phyloP scores from a whole-genome alignment of 1,284 basidiomycete species.

The Bondarzewia mesenterica region DNA sequence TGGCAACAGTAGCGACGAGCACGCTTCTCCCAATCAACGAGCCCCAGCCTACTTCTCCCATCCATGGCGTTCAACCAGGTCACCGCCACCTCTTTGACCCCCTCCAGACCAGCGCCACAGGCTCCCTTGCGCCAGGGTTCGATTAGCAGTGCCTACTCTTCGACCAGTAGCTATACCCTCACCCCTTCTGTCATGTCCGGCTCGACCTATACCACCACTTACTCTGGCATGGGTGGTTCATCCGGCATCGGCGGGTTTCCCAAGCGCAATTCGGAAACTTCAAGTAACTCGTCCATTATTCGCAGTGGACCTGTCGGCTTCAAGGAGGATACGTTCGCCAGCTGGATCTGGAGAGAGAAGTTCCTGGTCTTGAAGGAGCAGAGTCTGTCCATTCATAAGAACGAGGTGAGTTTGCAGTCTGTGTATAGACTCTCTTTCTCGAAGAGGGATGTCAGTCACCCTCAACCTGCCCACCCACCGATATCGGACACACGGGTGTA shows the following conservation, averaged over 20 bases:
- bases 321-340: constrained; percentile 87
- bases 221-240: constrained; percentile 3
- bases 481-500: no score
- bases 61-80: constrained; percentile 45
- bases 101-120: constrained; percentile 57
- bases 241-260: constrained; percentile 62
- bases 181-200: constrained; percentile 1
- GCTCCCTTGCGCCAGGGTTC: constrained; percentile 42
- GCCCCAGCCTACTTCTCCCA: not conserved
- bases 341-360: constrained; percentile 89
- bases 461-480: no score
- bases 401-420: constrained; percentile 62
- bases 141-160: constrained; percentile 43
- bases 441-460: not conserved
- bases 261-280: constrained; percentile 36
- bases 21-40: not conserved
- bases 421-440: not conserved
- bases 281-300: constrained; percentile 38
- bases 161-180: constrained; percentile 27
- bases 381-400: constrained; percentile 83
- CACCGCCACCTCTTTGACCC: constrained; percentile 40
- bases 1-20: not conserved
- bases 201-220: constrained; percentile 1
- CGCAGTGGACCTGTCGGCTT: constrained; percentile 67
- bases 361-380: constrained; percentile 86